phyloP scores from a whole-genome alignment of 1,284 basidiomycete genomes.

The Jaminaea rosea region DNA sequence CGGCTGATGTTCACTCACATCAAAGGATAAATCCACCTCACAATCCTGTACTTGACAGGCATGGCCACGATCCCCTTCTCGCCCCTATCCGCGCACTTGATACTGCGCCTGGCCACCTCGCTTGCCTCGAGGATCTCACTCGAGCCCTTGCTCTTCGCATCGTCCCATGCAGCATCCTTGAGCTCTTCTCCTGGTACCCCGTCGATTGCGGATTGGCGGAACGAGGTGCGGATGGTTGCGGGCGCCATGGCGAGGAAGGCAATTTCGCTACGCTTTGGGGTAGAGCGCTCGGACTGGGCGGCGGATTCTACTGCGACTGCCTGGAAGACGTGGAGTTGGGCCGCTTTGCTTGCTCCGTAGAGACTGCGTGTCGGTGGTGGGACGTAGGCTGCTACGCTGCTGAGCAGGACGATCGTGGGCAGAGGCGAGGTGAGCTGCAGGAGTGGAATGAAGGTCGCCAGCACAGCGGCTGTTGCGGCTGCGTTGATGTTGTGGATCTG shows the following conservation, averaged over 20 bases:
- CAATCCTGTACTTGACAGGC: slow-evolving; percentile 21
- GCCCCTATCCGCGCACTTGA: slow-evolving; percentile 24
- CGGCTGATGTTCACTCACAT: slow-evolving; percentile 8
- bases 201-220: slow-evolving; percentile 36
- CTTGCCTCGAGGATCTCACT: slow-evolving; percentile 16
- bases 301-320: slow-evolving; percentile 63
- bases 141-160: slow-evolving; percentile 20
- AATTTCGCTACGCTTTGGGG: slow-evolving; percentile 24
- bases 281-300: slow-evolving; percentile 32
- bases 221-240: slow-evolving; percentile 38
- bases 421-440: slow-evolving; percentile 60
- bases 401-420: slow-evolving; percentile 70
- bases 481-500: slow-evolving; percentile 50
- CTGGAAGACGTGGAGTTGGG: slow-evolving; percentile 68
- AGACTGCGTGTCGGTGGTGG: slow-evolving; percentile 76
- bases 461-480: slow-evolving; percentile 50
- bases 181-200: slow-evolving; percentile 10
- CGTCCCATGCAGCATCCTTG: slow-evolving; percentile 19
- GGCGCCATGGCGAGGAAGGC: slow-evolving; percentile 37
- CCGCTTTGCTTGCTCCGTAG: slow-evolving; percentile 75
- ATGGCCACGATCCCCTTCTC: slow-evolving; percentile 17
- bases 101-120: slow-evolving; percentile 22
- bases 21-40: slow-evolving; percentile 17
- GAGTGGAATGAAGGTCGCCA: slow-evolving; percentile 57
- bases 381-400: slow-evolving; percentile 68